Base-by-base conservation (phyloP, 2,329 filamentous ascomycete species). In the Atkinsonella texensis region DNA sequence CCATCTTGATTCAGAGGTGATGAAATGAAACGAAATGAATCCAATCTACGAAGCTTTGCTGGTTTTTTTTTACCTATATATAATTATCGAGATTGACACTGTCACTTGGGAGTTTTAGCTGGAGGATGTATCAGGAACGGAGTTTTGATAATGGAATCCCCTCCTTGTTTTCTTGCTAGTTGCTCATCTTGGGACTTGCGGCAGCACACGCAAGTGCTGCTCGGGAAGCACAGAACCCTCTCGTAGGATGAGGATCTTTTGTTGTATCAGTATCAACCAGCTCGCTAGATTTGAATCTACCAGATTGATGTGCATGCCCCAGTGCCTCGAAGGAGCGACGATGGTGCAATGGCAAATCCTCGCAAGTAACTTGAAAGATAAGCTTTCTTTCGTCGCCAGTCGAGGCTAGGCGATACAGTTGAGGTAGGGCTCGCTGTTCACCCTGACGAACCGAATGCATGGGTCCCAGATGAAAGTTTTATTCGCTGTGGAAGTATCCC, bases 111-210 rank as follows among this genome's bases (percentile, higher is more conserved):
- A 49, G 49, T 48, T 48, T 28, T 47, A 49, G 47, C 35, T n/a
- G 13, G 44, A n/a, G 35, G 18, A 42, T 50, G 50, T 50, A 50
- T 39, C 15, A 38, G 50, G 48, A 54, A 46, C 47, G 52, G 54
- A 48, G 52, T 54, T 51, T 53, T 40, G 35, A 31, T 31, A 41
- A 50, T 11, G 51, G 23, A 46, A 38, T 32, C 48, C 46, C 41
- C 46, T 38, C 49, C 28, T 28, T 28, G 7, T 45, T 48, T 40
- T 50, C 28, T 41, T 47, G 18, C 18, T 40, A 32, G 23, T 23
- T 59, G 60, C 54, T 59, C 57, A 58, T 58, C 7, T 58, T 55
- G 57, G 52, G 56, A 62, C 61, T 56, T 60, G 49, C 56, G 13
- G 28, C 28, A 38, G 28, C 43, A 51, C 18, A 41, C 9, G 15